These are phyloP conservation scores for Fusarium tupiense DNA, from an alignment of 2,329 filamentous ascomycete species.

Conservation along the genomic window DNA sequence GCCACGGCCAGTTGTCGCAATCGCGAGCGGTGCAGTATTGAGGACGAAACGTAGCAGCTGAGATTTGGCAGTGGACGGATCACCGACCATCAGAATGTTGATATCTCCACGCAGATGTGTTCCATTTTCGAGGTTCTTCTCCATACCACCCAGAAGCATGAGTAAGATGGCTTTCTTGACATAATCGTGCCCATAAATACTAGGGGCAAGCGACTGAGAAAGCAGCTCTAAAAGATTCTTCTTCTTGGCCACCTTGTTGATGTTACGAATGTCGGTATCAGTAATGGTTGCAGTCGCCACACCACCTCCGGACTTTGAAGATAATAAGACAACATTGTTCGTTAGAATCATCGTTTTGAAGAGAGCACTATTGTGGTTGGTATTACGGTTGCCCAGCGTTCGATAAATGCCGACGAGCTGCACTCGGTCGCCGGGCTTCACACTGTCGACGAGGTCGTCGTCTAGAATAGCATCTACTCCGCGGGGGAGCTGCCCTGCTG, in stretches of 20 bases:
- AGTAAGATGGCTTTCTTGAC: slow-evolving; percentile 98
- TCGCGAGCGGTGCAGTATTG: slow-evolving; percentile 95
- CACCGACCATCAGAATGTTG: slow-evolving; percentile 99
- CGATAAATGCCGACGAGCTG: slow-evolving; percentile 97
- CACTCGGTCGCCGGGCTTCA: slow-evolving; percentile 95
- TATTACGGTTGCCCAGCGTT: slow-evolving; percentile 93
- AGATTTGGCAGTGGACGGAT: slow-evolving; percentile 98
- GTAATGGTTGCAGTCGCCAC: slow-evolving; percentile 93
- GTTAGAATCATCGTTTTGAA: slow-evolving; percentile 95
- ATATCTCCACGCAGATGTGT: slow-evolving; percentile 98
- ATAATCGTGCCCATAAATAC: slow-evolving; percentile 96
- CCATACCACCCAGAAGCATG: slow-evolving; percentile 94
- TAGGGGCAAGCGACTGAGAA: slow-evolving; percentile 92
- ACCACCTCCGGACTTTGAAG: slow-evolving; percentile 94
- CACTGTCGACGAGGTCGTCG: slow-evolving; percentile 92
- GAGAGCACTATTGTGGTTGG: slow-evolving; percentile 86
- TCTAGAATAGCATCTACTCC: slow-evolving; percentile 97
- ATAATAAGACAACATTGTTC: slow-evolving; percentile 93
- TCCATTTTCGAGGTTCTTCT: slow-evolving; percentile 98
- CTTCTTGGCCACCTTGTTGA: slow-evolving; percentile 97
- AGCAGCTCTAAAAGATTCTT: slow-evolving; percentile 92
- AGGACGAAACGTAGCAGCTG: slow-evolving; percentile 95
- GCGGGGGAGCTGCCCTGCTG: slow-evolving; percentile 92
- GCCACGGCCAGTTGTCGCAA: slow-evolving; percentile 94
- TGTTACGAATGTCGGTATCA: slow-evolving; percentile 96